Evolutionary conservation across 2,329 filamentous ascomycete genomes (phyloP), one percentile per base, ranked within the genome.

Genomic region (Emergomyces orientalis): DNA sequence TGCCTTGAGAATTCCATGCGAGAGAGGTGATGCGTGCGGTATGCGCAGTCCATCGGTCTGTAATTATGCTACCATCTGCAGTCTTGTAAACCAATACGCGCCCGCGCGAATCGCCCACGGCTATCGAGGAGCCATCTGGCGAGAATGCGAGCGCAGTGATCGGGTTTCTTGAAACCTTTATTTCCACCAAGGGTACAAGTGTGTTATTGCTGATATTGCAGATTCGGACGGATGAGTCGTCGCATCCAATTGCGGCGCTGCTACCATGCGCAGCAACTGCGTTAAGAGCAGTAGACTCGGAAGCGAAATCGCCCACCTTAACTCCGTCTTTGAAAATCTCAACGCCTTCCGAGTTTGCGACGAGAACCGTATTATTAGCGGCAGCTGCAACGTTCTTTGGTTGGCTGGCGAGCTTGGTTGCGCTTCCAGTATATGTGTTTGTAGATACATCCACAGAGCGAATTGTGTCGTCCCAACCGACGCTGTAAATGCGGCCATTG

Each of bases 381-480:
- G 81, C 79, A 3, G 85, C 81, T 34, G 81, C 80, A 47, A 92
- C 78, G 45, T 87, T 88, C 75, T 89, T 93, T 2, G 94, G 94
- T 71, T 97, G 94, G 22, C 87, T 88, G 2, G 84, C 81, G 25
- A 96, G 82, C 71, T 88, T 87, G 39, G 82, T 77, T 1, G 85
- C 80, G 59, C 82, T 81, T 62, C 89, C 90, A 6, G 87, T 82
- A 74, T 95, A 97, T 0, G 87, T 89, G 70, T 86, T 88, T 60
- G 87, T 85, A 0, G 86, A 82, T 63, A 88, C 82, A 67, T 96
- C 91, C 43, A 95, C 82, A 52, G 84, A 88, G 65, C 91, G 88
- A 43, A 97, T 80, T 0, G 88, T 91, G 74, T 99, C 94, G 72
- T 99, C 94, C 94, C 93, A 99, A 66, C 88, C 92, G 61, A 93